Evolutionary conservation across 139 green algal species (phyloP).

Genomic region (Diplosphaera chodatii): DNA sequence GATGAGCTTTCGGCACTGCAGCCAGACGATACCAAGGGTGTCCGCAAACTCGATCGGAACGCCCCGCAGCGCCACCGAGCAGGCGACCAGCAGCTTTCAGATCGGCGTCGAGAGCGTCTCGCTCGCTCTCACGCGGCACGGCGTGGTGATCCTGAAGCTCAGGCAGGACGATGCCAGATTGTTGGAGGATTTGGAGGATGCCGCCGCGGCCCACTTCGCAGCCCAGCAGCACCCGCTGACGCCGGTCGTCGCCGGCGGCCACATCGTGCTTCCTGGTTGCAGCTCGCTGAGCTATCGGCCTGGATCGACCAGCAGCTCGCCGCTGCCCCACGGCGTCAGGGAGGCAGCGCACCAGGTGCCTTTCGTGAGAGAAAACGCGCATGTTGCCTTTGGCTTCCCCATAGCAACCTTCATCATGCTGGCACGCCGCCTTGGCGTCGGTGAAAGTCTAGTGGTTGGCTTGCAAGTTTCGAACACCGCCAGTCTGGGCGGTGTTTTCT

Average conservation of each 20-base stretch:
- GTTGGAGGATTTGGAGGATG: background rate
- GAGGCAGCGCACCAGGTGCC: background rate
- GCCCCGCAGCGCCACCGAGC: background rate
- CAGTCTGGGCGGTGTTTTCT: too few relatives aligned
- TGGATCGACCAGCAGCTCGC: background rate
- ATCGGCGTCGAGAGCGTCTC: background rate
- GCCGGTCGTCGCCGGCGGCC: too few relatives aligned
- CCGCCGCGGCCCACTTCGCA: background rate
- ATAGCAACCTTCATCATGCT: too few relatives aligned
- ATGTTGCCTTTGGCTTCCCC: too few relatives aligned
- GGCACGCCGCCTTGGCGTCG: too few relatives aligned
- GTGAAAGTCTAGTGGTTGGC: too few relatives aligned
- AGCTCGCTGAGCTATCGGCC: background rate
- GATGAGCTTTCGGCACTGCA: background rate
- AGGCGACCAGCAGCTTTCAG: background rate
- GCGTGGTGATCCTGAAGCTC: background rate
- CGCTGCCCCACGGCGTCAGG: background rate
- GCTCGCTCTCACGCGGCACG: background rate
- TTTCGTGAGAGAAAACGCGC: too few relatives aligned
- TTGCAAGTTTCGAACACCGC: too few relatives aligned
- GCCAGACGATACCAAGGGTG: background rate
- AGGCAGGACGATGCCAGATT: background rate
- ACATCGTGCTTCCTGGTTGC: background rate
- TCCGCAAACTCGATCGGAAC: background rate
- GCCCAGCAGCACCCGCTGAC: background rate